Percentiles rank a stretch among this genome's conserved stretches.
phyloP scores from a whole-genome alignment of 495 filamentous ascomycete species.

The Trichoderma virens region DNA sequence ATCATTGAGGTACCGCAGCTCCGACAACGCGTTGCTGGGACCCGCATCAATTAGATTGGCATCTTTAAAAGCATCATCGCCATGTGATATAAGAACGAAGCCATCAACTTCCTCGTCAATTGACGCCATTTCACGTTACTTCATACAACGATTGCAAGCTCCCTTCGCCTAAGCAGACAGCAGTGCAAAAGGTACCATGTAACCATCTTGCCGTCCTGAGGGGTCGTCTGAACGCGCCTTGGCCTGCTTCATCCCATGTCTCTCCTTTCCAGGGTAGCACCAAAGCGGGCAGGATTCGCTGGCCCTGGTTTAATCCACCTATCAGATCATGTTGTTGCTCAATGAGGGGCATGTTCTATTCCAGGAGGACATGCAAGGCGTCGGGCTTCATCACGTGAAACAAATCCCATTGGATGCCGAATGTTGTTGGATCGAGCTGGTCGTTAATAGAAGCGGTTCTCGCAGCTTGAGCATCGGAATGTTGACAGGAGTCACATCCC shows the following conservation, averaged over 20 bases:
- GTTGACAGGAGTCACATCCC: neutral
- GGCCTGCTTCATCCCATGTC: neutral
- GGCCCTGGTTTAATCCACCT: neutral
- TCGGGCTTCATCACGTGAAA: neutral
- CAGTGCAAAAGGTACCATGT: too few relatives aligned
- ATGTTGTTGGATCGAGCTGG: too few relatives aligned
- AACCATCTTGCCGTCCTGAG: too few relatives aligned
- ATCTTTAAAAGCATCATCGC: neutral
- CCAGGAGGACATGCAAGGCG: neutral
- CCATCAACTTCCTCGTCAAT: slow-evolving; percentile 18
- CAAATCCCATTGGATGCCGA: neutral
- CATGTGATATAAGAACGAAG: neutral
- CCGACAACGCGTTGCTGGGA: too few relatives aligned
- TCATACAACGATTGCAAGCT: too few relatives aligned
- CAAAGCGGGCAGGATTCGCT: too few relatives aligned
- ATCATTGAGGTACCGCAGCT: slow-evolving; percentile 19
- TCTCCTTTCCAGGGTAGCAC: neutral
- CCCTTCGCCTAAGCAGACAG: too few relatives aligned
- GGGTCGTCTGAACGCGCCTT: neutral
- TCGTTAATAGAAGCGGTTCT: neutral
- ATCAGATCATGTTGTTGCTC: neutral
- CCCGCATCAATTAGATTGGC: too few relatives aligned
- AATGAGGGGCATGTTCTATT: neutral
- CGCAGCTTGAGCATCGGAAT: neutral
- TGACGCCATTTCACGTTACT: neutral